Evolutionary conservation across 345 rosid species (phyloP).

Genomic region (Rhizophora apiculata): DNA sequence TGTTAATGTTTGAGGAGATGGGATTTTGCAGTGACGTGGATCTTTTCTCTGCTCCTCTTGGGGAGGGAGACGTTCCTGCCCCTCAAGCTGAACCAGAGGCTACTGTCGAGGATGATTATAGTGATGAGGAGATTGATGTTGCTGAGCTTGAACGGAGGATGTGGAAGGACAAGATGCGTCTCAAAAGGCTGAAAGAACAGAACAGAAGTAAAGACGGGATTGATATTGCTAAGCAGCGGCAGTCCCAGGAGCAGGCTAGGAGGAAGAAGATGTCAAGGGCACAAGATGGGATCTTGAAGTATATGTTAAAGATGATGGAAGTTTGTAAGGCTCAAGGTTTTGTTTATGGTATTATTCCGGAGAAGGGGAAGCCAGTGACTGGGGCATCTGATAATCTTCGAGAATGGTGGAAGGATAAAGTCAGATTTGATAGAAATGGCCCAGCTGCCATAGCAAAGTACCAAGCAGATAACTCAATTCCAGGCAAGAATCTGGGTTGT

Average conservation of each 20-base stretch:
- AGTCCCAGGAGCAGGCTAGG: conserved; percentile 71
- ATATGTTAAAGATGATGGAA: conserved; percentile 89
- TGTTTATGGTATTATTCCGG: conserved; percentile 82
- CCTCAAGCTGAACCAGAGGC: conserved; percentile 56
- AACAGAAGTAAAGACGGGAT: conserved; percentile 44
- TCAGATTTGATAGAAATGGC: conserved; percentile 88
- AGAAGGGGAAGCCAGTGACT: conserved; percentile 81
- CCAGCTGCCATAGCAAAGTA: conserved; percentile 84
- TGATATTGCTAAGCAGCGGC: conserved; percentile 59
- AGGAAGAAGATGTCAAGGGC: conserved; percentile 78
- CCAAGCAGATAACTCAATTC: conserved; percentile 51
- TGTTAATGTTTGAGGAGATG: conserved; percentile 74
- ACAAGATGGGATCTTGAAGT: conserved; percentile 79
- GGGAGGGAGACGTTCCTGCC: conserved; percentile 39
- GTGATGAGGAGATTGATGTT: conserved; percentile 66
- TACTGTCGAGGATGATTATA: conserved; percentile 44
- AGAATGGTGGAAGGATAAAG: conserved; percentile 98
- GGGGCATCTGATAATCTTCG: conserved; percentile 91
- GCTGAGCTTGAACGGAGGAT: conserved; percentile 83
- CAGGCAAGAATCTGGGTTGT: conserved; percentile 49
- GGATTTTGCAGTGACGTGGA: conserved; percentile 79
- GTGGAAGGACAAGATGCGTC: conserved; percentile 75
- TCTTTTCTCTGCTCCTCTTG: conserved; percentile 48
- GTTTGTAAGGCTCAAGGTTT: conserved; percentile 87
- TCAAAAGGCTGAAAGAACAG: conserved; percentile 71